Conservation (phyloP, 805 yeast species). For the Monosporozyma yasuniensis region DNA sequence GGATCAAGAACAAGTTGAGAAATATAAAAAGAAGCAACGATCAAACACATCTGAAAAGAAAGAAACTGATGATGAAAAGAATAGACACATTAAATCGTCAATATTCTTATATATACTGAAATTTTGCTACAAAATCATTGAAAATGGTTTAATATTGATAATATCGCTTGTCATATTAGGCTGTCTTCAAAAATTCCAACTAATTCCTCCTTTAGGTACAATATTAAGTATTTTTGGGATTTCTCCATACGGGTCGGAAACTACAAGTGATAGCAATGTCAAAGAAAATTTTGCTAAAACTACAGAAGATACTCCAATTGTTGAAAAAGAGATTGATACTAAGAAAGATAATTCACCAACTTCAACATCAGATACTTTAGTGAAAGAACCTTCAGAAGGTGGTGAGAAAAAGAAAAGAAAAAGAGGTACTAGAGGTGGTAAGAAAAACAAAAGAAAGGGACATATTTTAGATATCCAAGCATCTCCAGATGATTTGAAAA, state of each 20-base stretch:
- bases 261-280: not conserved
- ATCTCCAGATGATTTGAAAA: conserved; percentile 30
- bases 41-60: not conserved
- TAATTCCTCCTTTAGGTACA: conserved; percentile 28
- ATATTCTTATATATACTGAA: conserved; percentile 4
- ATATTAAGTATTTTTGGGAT: conserved; percentile 30
- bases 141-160: conserved; percentile 34
- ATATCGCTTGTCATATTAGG: conserved; percentile 25
- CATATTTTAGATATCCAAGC: not conserved
- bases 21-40: not conserved
- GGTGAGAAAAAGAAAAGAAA: conserved; percentile 47
- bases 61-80: not conserved
- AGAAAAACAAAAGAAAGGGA: conserved; percentile 34
- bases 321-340: not conserved
- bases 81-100: not conserved
- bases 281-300: not conserved
- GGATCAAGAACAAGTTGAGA: not conserved
- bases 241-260: not conserved
- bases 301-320: not conserved
- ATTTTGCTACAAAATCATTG: conserved; percentile 27
- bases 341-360: conserved; percentile 4
- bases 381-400: not conserved
- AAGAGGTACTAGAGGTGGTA: conserved; percentile 82
- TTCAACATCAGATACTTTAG: conserved; percentile 1
- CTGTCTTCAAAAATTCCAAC: conserved; percentile 23